Conservation (phyloP, 306 rosid genomes). For the Quercus berberidifolia region DNA sequence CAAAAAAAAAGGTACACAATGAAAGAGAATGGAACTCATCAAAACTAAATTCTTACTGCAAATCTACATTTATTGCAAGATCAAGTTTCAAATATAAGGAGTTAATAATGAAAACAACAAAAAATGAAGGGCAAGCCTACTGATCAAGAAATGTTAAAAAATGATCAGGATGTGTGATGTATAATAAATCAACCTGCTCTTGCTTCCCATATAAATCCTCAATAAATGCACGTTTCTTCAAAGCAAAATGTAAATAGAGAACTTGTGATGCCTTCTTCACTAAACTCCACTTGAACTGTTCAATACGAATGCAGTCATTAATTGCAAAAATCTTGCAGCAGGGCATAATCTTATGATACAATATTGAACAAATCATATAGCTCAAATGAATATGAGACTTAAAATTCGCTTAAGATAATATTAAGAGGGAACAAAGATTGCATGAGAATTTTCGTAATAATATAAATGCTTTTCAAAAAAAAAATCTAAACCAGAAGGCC, state of each 20-base stretch:
- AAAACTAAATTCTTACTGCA: background rate
- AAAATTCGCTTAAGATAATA: background rate
- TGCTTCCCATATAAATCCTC: constrained; percentile 84
- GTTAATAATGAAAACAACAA: constrained; percentile 7
- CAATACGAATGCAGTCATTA: constrained; percentile 8
- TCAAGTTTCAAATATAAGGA: constrained; percentile 7
- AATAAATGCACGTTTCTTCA: constrained; percentile 80
- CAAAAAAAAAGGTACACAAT: background rate
- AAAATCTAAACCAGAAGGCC: background rate
- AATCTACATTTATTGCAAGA: constrained; percentile 8
- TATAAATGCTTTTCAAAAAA: no score
- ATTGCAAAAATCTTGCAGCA: constrained; percentile 14
- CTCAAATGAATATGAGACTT: background rate
- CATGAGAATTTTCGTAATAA: background rate
- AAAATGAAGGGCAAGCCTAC: background rate
- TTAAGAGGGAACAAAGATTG: background rate
- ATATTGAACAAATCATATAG: background rate
- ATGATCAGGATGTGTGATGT: background rate
- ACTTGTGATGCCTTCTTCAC: constrained; percentile 91
- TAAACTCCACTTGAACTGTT: constrained; percentile 82
- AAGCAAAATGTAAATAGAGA: constrained; percentile 75
- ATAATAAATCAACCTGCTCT: constrained; percentile 65
- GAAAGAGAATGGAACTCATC: constrained; percentile 15
- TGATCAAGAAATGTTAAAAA: background rate
- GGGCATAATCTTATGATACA: background rate